phyloP scores from a whole-genome alignment of 2,329 filamentous ascomycete genomes.

The Verruconis gallopava region DNA sequence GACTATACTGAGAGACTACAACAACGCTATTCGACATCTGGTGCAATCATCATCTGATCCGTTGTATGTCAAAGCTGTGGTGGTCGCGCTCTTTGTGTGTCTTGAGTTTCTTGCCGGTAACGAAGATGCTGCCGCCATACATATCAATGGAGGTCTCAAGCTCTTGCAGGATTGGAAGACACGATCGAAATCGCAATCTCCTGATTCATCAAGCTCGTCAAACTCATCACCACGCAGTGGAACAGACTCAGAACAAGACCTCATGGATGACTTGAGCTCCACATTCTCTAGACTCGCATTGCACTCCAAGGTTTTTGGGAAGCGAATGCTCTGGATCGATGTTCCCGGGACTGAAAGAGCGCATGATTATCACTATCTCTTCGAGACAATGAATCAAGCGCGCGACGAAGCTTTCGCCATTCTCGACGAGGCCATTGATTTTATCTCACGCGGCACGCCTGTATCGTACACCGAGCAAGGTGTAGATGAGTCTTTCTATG shows the following conservation, averaged over 20 bases:
- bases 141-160: constrained; percentile 5
- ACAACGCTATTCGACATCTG: constrained; percentile 3
- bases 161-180: constrained; percentile 2
- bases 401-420: constrained; percentile 1
- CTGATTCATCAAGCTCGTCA: background rate
- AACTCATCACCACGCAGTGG: background rate
- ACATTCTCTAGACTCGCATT: constrained; percentile 5
- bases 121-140: constrained; percentile 1
- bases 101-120: constrained; percentile 6
- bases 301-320: constrained; percentile 6
- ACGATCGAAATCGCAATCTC: background rate
- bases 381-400: constrained; percentile 1
- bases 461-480: background rate
- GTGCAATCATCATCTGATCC: background rate
- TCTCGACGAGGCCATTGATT: constrained; percentile 5
- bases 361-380: background rate
- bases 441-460: constrained; percentile 1
- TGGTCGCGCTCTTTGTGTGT: constrained; percentile 7
- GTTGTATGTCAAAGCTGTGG: constrained; percentile 1
- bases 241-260: background rate
- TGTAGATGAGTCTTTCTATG: background rate
- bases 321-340: background rate
- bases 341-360: background rate
- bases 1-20: background rate
- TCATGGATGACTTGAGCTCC: constrained; percentile 3